Base-by-base conservation (phyloP, 768 basidiomycete species). In the Postia placenta region DNA sequence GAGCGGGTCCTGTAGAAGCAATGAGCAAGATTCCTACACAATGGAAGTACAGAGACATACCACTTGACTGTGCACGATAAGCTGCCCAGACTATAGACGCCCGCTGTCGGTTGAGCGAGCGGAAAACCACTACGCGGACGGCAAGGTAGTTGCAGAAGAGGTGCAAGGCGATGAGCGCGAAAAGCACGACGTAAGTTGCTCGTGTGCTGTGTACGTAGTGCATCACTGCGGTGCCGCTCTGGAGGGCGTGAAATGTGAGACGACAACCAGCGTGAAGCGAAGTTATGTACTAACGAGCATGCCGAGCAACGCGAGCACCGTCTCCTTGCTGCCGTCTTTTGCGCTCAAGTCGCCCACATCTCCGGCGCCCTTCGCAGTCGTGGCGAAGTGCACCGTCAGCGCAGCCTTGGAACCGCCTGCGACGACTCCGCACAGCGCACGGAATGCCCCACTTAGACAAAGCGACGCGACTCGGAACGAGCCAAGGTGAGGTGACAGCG, bases 241-340 rank as follows among this genome's bases (percentile, higher is more conserved):
- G 48, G 40, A 48, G 17, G 35, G 59, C 23, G 55, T 26, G 11
- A 14, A 26, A n/a, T 43, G 27, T 51, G 17, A 2, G 36, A 45
- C 20, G 14, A 30, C 6, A 20, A 20, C n/a, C 4, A 33, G 17
- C 5, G 22, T 14, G 24, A 19, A 45, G 7, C 9, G 5, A 33
- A 26, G 20, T 40, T 19, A n/a, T 4, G 5, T 14, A 56, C 79
- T 59, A 48, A 85, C 85, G 61, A 86, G 58, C 76, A 85, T 81
- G 17, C 85, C 84, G 1, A 80, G 56, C 25, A 87, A 74, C 1
- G 79, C 80, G 2, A 87, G 65, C 0, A 85, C 78, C 0, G 85
- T 87, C 63, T 86, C 83, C 52, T 82, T 81, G 61, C 83, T 85
- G 0, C 79, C 73, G 51, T 83, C 83, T 58, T 87, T 87, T 1